Base-by-base conservation (phyloP, 768 basidiomycete species). In the Stropharia rugosoannulata region DNA sequence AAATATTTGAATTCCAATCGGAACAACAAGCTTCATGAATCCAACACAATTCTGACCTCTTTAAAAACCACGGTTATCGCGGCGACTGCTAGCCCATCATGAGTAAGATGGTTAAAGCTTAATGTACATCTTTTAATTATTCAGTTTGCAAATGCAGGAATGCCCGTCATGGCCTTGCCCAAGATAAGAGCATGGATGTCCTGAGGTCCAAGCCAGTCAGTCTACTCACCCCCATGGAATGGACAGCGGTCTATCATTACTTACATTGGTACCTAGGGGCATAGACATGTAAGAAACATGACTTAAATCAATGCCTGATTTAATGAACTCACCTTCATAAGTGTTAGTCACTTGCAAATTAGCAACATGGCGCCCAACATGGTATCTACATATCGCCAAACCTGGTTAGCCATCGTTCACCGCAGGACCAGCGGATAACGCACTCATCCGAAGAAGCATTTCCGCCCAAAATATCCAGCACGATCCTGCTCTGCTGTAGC, bases 331-430 rank as follows among this genome's bases (percentile, higher is more conserved):
- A 80, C 92, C 95, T 78, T 97, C 95, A 66, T 97, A 97, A 0
- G 95, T 98, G 63, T 95, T 95, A 7, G 93, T 87, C n/a, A 98
- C 89, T 67, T 98, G 95, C 57, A 97, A 68, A 70, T 98, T 98
- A 0, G 90, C 90, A 8, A 92, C 95, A 74, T 98, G 95, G 35
- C 96, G 76, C n/a, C 92, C 93, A 51, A 98, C 86, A 66, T 94
- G 92, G 66, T 95, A 97, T 69, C 92, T 95, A 48, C 19, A 38
- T n/a, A 43, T 22, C 22, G 4, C n/a, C 8, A 51, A 19, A 40
- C 41, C 12, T 15, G 27, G 56, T 15, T n/a, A 13, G 56, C 15
- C 46, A 41, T 6, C 19, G 15, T 15, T 0, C 2, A 47, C 25
- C 39, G 10, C 16, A 22, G 22, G 38, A 15, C 32, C 22, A 41